Percentiles rank a stretch among this genome's conserved stretches.
These are phyloP conservation scores for Sclerotinia trifoliorum DNA, from an alignment of 2,329 filamentous ascomycete genomes.

Conservation along the genomic window DNA sequence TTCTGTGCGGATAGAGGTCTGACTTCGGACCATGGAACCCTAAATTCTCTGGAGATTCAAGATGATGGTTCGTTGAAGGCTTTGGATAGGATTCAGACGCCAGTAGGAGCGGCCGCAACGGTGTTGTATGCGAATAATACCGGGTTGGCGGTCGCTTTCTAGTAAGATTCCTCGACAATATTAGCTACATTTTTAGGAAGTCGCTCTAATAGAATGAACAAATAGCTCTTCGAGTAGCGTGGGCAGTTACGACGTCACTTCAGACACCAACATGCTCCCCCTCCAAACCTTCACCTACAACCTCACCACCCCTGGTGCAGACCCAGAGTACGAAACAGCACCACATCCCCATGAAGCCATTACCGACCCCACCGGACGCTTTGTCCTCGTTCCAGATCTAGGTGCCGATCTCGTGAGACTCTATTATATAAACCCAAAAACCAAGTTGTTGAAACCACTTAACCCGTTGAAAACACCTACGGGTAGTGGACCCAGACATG, in stretches of 20 bases:
- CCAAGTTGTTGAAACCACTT: constrained; percentile 42
- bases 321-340: neutral
- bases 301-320: neutral
- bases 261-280: neutral
- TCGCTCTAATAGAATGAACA: neutral
- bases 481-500: constrained; percentile 52
- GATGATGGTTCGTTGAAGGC: neutral
- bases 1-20: constrained; percentile 2
- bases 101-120: neutral
- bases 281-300: constrained; percentile 14
- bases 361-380: constrained; percentile 50
- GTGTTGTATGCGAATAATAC: constrained; percentile 10
- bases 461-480: constrained; percentile 21
- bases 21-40: neutral
- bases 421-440: constrained; percentile 45
- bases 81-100: constrained; percentile 13
- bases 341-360: constrained; percentile 51
- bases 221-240: constrained; percentile 10
- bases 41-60: constrained; percentile 16
- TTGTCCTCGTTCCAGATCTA: constrained; percentile 51
- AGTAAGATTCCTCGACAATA: neutral
- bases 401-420: constrained; percentile 49
- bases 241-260: neutral
- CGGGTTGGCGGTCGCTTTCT: constrained; percentile 4
- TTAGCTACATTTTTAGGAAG: neutral